Conservation (phyloP, 306 rosid species). For the Gastrolobium villosum region DNA sequence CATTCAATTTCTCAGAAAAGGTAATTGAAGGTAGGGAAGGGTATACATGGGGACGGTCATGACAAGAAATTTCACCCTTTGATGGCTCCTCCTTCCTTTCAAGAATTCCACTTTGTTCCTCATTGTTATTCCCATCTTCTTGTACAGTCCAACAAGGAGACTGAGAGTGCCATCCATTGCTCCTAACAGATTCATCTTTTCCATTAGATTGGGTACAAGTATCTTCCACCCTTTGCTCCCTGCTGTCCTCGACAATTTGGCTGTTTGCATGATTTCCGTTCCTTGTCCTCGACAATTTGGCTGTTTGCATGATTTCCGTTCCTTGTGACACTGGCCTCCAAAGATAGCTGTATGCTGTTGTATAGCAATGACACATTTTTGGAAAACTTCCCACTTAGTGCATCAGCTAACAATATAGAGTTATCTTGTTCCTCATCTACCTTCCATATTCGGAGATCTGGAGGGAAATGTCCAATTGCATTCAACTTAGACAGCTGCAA, state of each 20-base stretch:
- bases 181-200: conserved; percentile 61
- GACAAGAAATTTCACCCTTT: conserved; percentile 53
- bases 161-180: conserved; percentile 58
- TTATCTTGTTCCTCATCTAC: conserved; percentile 61
- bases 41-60: conserved; percentile 53
- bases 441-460: conserved; percentile 79
- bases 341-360: conserved; percentile 48
- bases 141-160: conserved; percentile 57
- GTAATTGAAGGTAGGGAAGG: conserved; percentile 57
- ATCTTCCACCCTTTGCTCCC: conserved; percentile 55
- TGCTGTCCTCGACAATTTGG: conserved; percentile 49
- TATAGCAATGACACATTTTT: conserved; percentile 48
- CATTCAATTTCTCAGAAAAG: conserved; percentile 51
- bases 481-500: conserved; percentile 72
- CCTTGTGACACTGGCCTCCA: conserved; percentile 36
- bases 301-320: too few species aligned
- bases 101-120: conserved; percentile 51
- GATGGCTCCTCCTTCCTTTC: conserved; percentile 55
- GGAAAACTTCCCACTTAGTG: conserved; percentile 55
- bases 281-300: conserved; percentile 52
- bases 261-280: conserved; percentile 42
- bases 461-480: conserved; percentile 64
- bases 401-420: conserved; percentile 64
- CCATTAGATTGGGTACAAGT: conserved; percentile 49
- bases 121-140: conserved; percentile 62